These are phyloP conservation scores for Thelonectria rubi DNA, from an alignment of 2,329 filamentous ascomycete species.

Conservation along the genomic window DNA sequence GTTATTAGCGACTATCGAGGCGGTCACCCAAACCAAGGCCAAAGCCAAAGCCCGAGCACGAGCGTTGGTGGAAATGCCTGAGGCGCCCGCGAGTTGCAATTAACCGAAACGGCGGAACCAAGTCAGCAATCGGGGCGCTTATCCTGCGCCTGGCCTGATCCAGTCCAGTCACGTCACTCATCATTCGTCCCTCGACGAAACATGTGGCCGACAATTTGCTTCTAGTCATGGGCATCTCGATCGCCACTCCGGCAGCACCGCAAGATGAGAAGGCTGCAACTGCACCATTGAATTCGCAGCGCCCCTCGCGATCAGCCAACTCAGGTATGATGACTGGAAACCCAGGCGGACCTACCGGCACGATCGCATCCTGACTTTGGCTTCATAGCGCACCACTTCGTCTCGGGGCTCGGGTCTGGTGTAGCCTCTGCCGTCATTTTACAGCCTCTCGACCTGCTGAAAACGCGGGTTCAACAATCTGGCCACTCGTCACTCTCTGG, in stretches of 20 bases:
- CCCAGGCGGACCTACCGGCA: constrained; percentile 9
- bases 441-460: constrained; percentile 94
- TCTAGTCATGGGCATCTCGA: constrained; percentile 40
- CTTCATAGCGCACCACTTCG: constrained; percentile 79
- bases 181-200: constrained; percentile 21
- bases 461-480: constrained; percentile 94
- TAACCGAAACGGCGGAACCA: constrained; percentile 39
- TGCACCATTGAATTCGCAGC: constrained; percentile 31
- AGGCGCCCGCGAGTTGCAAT: constrained; percentile 26
- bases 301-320: constrained; percentile 36
- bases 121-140: constrained; percentile 32
- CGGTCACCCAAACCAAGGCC: constrained; percentile 22
- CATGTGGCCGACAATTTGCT: constrained; percentile 34
- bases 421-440: constrained; percentile 88
- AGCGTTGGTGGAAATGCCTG: constrained; percentile 14
- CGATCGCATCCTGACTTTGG: constrained; percentile 27
- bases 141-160: constrained; percentile 25
- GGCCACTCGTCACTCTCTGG: constrained; percentile 69
- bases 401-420: constrained; percentile 87
- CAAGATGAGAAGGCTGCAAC: constrained; percentile 33
- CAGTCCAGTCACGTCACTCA: constrained; percentile 38
- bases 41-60: constrained; percentile 19
- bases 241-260: constrained; percentile 34
- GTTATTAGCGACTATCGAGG: constrained; percentile 65
- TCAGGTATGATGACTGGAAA: constrained; percentile 37